phyloP scores from a whole-genome alignment of 2,329 filamentous ascomycete species.

The Fusarium graminum region DNA sequence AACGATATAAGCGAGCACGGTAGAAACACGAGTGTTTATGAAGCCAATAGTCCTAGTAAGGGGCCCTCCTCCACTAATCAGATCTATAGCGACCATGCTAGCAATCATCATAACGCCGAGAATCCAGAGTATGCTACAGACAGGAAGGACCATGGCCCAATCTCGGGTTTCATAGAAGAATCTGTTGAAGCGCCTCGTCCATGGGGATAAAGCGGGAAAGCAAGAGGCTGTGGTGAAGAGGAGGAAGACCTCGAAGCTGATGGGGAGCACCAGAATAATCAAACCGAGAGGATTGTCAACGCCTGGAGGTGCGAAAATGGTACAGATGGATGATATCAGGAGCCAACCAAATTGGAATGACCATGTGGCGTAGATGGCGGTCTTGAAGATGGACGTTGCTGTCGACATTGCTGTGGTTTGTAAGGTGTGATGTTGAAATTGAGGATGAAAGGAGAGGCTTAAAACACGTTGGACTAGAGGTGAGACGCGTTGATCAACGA shows the following conservation, averaged over 20 bases:
- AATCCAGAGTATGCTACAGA: constrained; percentile 34
- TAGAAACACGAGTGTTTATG: background rate
- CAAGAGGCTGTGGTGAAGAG: constrained; percentile 42
- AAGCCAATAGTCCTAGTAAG: constrained; percentile 10
- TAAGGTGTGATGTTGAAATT: background rate
- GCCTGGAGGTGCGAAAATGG: background rate
- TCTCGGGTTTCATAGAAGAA: constrained; percentile 40
- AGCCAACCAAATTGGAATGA: constrained; percentile 23
- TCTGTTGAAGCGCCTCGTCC: constrained; percentile 6
- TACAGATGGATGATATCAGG: background rate
- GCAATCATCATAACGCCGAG: constrained; percentile 15
- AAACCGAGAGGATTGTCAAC: background rate
- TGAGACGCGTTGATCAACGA: constrained; percentile 19
- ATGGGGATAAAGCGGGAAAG: constrained; percentile 7
- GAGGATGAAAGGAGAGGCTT: constrained; percentile 2
- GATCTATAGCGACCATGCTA: constrained; percentile 13
- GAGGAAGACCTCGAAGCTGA: constrained; percentile 40
- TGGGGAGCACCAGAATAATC: constrained; percentile 15
- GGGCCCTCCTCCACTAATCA: constrained; percentile 6
- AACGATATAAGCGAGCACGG: constrained; percentile 4
- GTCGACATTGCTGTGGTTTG: constrained; percentile 13
- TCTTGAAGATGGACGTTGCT: constrained; percentile 7
- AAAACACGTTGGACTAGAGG: background rate
- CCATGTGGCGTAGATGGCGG: constrained; percentile 24
- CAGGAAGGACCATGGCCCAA: constrained; percentile 37